phyloP scores from a whole-genome alignment of 306 rosid genomes.

The Pyrus betulifolia region DNA sequence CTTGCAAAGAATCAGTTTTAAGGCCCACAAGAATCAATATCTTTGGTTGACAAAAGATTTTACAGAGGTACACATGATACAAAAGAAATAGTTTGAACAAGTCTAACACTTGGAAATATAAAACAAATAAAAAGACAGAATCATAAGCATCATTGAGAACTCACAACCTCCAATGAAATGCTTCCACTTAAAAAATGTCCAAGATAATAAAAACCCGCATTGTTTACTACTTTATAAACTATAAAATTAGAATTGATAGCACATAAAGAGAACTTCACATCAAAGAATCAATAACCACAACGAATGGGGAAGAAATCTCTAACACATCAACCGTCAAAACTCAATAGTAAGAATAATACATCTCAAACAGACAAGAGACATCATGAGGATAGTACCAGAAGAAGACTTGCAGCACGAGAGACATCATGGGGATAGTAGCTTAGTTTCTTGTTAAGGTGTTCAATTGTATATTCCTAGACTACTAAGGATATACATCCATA shows the following conservation, averaged over 20 bases:
- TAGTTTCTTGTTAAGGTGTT: constrained; percentile 54
- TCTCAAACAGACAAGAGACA: neutral
- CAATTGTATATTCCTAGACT: constrained; percentile 1
- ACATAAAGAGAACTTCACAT: neutral
- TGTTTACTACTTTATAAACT: neutral
- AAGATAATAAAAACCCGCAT: neutral
- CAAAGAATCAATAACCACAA: neutral
- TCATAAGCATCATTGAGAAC: neutral
- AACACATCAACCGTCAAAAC: neutral
- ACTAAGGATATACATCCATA: constrained; percentile 10
- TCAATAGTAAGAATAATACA: neutral
- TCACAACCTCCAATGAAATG: neutral
- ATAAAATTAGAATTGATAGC: neutral
- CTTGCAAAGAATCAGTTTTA: neutral
- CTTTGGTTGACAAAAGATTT: neutral
- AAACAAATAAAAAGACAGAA: neutral
- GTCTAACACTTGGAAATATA: neutral
- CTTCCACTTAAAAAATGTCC: neutral
- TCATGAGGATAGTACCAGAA: constrained; percentile 35
- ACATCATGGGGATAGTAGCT: constrained; percentile 91
- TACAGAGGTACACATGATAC: no score
- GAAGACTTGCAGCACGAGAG: constrained; percentile 82
- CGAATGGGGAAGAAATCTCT: neutral
- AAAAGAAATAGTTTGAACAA: no score
- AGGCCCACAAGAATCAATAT: neutral